Evolutionary conservation across 768 basidiomycete genomes (phyloP), one percentile per base, ranked within the genome.

Genomic region (Termitomyces sp.): DNA sequence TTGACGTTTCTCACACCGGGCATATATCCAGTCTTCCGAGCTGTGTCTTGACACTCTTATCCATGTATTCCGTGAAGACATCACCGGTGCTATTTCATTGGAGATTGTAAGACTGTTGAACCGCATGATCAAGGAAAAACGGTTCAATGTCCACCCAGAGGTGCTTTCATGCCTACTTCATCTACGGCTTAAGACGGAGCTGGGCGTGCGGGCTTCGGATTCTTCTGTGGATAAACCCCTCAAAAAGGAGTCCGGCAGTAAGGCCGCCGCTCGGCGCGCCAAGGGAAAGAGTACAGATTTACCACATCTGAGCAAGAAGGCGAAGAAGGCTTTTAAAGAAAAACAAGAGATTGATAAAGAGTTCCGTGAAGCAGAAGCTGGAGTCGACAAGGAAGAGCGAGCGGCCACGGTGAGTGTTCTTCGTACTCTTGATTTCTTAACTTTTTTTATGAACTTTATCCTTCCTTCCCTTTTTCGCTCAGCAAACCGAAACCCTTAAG

Each of bases 401-500:
- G 86, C 86, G 25, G 75, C 76, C 45, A 88, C 82, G 59, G 94
- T 96, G 66, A 72, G 91, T 79, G 23, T 8, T 37, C 12, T 5
- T 37, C 11, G 34, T 27, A 19, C 7, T 39, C 17, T 30, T 23
- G 34, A 40, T 16, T 9, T 6, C 17, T 50, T 10, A n/a, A 1
- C 7, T 30, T 14, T 30, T 51, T 37, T 44, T n/a, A n/a, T 56
- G n/a, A 60, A 56, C 16, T 52, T 21, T 10, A 3, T 32, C 39
- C 39, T 19, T 21, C n/a, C 32, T 28, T 40, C 28, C n/a, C n/a
- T 55, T 61, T 58, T 57, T 63, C n/a, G 3, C 19, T 35, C 51
- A 97, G 94, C 95, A 97, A 79, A 98, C 95, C 19, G 97, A 99
- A 76, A 98, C 96, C 50, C 79, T 99, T 63, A 98, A 99, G 70